phyloP scores from a whole-genome alignment of 2,329 filamentous ascomycete genomes.

The Lecanicillium sp. region DNA sequence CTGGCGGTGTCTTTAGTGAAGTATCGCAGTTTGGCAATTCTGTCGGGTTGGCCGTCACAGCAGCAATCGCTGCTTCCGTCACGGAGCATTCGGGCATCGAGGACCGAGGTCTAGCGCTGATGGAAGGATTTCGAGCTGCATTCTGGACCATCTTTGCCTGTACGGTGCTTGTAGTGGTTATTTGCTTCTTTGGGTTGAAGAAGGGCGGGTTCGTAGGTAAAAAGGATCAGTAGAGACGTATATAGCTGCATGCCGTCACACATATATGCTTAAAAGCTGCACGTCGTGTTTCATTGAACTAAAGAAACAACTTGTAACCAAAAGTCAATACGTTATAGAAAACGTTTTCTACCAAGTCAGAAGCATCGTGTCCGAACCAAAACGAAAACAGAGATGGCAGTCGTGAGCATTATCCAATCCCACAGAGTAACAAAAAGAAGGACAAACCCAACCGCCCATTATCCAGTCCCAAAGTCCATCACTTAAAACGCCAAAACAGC shows the following conservation, averaged over 20 bases:
- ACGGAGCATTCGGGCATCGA: constrained; percentile 27
- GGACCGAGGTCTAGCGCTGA: constrained; percentile 25
- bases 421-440: constrained; percentile 9
- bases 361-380: constrained; percentile 10
- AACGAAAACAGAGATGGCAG: not conserved
- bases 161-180: constrained; percentile 25
- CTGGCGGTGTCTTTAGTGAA: constrained; percentile 53
- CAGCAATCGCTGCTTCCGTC: constrained; percentile 37
- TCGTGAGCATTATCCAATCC: not conserved
- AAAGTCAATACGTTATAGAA: not conserved
- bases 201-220: constrained; percentile 41
- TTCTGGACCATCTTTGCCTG: constrained; percentile 46
- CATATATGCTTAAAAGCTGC: no score
- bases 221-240: constrained; percentile 29
- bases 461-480: no score
- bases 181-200: constrained; percentile 30
- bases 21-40: constrained; percentile 49
- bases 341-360: not conserved
- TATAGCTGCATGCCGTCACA: no score
- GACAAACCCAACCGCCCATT: not conserved
- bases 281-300: not conserved
- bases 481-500: constrained; percentile 6
- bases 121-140: constrained; percentile 42
- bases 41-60: constrained; percentile 42
- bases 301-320: not conserved